Evolutionary conservation across 2,329 filamentous ascomycete species (phyloP).

Genomic region (Diaporthe sp.): DNA sequence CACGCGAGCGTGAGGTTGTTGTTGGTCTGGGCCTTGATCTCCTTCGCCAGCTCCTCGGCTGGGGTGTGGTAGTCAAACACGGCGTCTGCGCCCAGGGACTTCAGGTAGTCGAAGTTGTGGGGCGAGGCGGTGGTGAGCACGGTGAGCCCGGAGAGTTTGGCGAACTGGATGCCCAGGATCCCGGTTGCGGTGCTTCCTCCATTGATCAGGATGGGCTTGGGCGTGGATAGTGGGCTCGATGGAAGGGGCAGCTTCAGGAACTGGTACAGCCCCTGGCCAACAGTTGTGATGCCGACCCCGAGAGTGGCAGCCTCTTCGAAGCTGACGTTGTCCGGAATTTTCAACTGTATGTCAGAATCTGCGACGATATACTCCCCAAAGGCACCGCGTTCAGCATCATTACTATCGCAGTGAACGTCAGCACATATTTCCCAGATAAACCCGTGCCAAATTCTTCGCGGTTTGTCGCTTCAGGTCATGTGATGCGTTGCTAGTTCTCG

Average conservation of each 20-base stretch:
- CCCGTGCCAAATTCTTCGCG: not conserved
- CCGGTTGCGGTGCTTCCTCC: conserved; percentile 66
- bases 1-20: conserved; percentile 36
- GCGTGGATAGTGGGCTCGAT: conserved; percentile 46
- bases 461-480: not conserved
- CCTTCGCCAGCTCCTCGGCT: conserved; percentile 23
- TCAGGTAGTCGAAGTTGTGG: conserved; percentile 41
- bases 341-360: conserved; percentile 58
- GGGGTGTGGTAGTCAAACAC: conserved; percentile 41
- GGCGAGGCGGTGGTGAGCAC: conserved; percentile 55
- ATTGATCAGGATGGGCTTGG: conserved; percentile 51
- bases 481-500: not conserved
- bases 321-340: conserved; percentile 60
- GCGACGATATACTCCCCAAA: conserved; percentile 57
- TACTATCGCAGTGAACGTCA: conserved; percentile 48
- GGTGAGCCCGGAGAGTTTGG: conserved; percentile 53
- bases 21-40: conserved; percentile 25
- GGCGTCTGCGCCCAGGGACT: conserved; percentile 39
- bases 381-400: conserved; percentile 57
- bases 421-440: not conserved
- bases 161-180: conserved; percentile 61
- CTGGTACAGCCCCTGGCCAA: conserved; percentile 64
- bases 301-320: conserved; percentile 62
- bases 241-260: conserved; percentile 62
- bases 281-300: conserved; percentile 57